A percentile compares a stretch with the other conserved stretches of the same genome.
Conservation (phyloP, 345 rosid genomes). For the Mangifera indica region DNA sequence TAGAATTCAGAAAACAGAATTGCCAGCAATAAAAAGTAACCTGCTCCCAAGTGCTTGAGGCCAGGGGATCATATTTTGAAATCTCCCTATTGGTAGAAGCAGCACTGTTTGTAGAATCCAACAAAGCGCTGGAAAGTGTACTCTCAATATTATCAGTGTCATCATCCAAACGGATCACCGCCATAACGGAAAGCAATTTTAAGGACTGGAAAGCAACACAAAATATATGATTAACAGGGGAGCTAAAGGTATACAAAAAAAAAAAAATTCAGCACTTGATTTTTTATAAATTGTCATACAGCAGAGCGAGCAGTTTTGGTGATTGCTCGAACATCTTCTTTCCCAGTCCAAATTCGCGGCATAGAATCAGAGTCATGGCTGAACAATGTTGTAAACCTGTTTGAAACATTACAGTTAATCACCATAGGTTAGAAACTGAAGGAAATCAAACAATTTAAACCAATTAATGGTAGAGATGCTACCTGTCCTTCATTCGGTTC, state of each 20-base stretch:
- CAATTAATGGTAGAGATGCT: slow-evolving; percentile 17
- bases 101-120: slow-evolving; percentile 44
- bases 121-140: slow-evolving; percentile 53
- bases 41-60: slow-evolving; percentile 96
- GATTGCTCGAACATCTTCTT: slow-evolving; percentile 93
- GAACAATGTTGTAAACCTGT: slow-evolving; percentile 84
- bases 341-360: slow-evolving; percentile 99
- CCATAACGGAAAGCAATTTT: slow-evolving; percentile 87
- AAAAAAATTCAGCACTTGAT: slow-evolving; percentile 4
- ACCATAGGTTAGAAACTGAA: slow-evolving; percentile 8
- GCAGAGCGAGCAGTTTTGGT: slow-evolving; percentile 87
- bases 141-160: slow-evolving; percentile 70
- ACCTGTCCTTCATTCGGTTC: slow-evolving; percentile 96
- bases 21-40: slow-evolving; percentile 37
- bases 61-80: slow-evolving; percentile 65
- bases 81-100: slow-evolving; percentile 51
- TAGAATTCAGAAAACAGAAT: not conserved
- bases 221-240: slow-evolving; percentile 23
- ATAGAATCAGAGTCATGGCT: slow-evolving; percentile 96
- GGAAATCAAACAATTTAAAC: slow-evolving; percentile 18
- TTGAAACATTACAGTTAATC: slow-evolving; percentile 23
- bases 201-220: slow-evolving; percentile 58
- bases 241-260: not conserved
- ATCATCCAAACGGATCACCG: slow-evolving; percentile 74
- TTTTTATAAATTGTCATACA: slow-evolving; percentile 42